These are phyloP conservation scores for Pachysandra terminalis DNA, from an alignment of 164 flowering plant genomes.

Conservation along the genomic window DNA sequence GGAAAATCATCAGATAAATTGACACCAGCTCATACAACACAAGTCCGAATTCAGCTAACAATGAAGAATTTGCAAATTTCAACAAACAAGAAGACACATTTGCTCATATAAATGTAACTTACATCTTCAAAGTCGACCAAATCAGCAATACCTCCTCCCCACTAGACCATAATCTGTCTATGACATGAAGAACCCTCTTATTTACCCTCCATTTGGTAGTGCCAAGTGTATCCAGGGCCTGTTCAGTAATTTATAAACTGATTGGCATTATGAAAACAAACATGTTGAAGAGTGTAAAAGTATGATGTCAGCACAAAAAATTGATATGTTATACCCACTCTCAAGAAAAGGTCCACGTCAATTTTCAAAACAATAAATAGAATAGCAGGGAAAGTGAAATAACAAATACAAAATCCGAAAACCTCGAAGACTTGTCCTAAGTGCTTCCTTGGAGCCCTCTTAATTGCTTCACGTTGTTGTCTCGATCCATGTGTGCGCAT, in stretches of 20 bases:
- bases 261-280: constrained; percentile 3
- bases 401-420: constrained; percentile 13
- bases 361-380: neutral
- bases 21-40: neutral
- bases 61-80: neutral
- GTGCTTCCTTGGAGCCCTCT: constrained; percentile 52
- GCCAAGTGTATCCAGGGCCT: constrained; percentile 96
- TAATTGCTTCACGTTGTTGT: constrained; percentile 76
- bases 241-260: constrained; percentile 16
- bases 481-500: constrained; percentile 96
- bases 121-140: constrained; percentile 87
- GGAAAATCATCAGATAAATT: too few species aligned
- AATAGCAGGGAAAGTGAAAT: neutral
- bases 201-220: constrained; percentile 88
- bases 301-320: neutral
- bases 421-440: constrained; percentile 81
- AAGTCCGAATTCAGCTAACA: neutral
- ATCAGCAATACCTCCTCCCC: constrained; percentile 85
- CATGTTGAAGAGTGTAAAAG: neutral
- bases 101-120: constrained; percentile 24
- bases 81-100: neutral
- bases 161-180: constrained; percentile 89
- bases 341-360: neutral
- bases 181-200: constrained; percentile 65
- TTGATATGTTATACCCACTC: neutral